Base-by-base conservation (phyloP, 495 filamentous ascomycete genomes). In the Xylaria grammica region DNA sequence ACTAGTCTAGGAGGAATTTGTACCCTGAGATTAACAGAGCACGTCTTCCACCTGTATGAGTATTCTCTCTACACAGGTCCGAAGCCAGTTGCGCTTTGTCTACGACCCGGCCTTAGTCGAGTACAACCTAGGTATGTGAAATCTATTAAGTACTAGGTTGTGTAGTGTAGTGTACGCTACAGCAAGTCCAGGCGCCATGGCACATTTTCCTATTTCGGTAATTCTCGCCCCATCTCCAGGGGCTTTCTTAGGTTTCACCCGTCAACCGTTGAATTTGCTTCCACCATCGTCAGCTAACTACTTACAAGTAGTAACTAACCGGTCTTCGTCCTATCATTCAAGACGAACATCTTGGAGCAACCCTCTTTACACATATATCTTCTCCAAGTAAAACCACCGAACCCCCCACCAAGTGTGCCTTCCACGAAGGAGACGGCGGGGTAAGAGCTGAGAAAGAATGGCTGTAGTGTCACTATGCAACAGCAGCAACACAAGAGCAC, bases 321-420 rank as follows among this genome's bases (percentile, higher is more conserved):
- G 22, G 26, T 22, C 19, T 49, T 3, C 24, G 3, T 5, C 46
- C 7, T 26, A 7, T 9, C 46, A 13, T 17, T 48, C 11, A 48
- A 48, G 42, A 59, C 56, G 56, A 48, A 29, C 56, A 59, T 40
- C 56, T 59, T 36, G 42, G 56, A 19, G 22, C 54, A 58, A 44
- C 26, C 54, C 20, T 32, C 36, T 22, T 40, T 56, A 17, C 20
- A 32, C 53, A 56, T 4, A 42, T n/a, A 27, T n/a, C 9, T 32
- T 54, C 30, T 24, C 24, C 50, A 34, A n/a, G n/a, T n/a, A n/a
- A n/a, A n/a, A n/a, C n/a, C 29, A 30, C 20, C 17, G 27, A 17
- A 13, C 7, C n/a, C 27, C 50, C 29, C 9, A 17, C 30, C 1
- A 51, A n/a, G 26, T 34, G 19, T 36, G 22, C 4, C 5, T 54